Base-by-base conservation (phyloP, 2,329 filamentous ascomycete species). In the Apiospora rasikravindrae region DNA sequence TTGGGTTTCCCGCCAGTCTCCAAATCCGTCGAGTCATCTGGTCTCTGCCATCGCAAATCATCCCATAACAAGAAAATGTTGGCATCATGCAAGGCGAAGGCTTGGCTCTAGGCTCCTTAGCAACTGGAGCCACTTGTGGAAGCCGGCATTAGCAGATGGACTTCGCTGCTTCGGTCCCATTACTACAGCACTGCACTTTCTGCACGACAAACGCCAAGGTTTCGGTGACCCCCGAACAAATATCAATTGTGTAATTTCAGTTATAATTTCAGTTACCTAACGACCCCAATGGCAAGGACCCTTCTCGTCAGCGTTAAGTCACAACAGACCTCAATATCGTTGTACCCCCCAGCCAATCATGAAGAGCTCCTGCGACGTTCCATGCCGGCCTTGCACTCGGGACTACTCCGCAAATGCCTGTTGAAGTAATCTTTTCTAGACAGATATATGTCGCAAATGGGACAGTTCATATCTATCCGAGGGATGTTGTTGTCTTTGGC, bases 1-100 rank as follows among this genome's bases (percentile, higher is more conserved):
- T 61, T 61, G 53, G 53, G 53, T 61, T 61, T 61, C 53, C 53
- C 53, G 53, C 53, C 57, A 64, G 57, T 14, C 57, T 40, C 57
- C 57, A 40, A 64, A 8, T n/a, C 7, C 57, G 3, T 64, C 22
- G 57, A 40, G 57, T 64, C 57, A 64, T 61, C 53, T 33, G 53
- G 57, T 33, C 2, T n/a, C 33, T 33, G 33, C 57, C 57, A 64
- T 40, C 57, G 19, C 22, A 64, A 64, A 40, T n/a, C 57, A 40
- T 64, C 57, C 22, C 8, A 64, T 13, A 16, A 19, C 53, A n/a
- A 61, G 53, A 16, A 61, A n/a, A n/a, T 11, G 29, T n/a, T 37
- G 29, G 53, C 53, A 61, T 61, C 53, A 61, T 61, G 16, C 53
- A 37, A 37, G 29, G 4, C 19, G 22, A 40, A 3, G 33, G 57